These are phyloP conservation scores for Sextonia rubra DNA, from an alignment of 164 flowering plant genomes.

Conservation along the genomic window DNA sequence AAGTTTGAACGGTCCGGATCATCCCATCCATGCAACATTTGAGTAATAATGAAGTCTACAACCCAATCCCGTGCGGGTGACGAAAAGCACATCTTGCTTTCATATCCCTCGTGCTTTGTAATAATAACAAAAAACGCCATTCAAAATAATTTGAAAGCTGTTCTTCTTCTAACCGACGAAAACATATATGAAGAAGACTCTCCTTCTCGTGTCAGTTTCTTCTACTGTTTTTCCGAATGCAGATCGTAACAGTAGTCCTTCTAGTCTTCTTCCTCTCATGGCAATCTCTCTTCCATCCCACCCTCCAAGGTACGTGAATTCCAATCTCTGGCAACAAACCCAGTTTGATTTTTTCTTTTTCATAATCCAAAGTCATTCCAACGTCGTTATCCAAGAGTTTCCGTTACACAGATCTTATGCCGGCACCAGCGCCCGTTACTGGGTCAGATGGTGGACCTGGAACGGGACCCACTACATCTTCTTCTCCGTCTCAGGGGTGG, in stretches of 20 bases:
- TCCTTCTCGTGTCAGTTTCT: not conserved
- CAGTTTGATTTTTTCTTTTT: conserved; percentile 1
- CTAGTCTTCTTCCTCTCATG: conserved; percentile 10
- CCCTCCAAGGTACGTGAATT: conserved; percentile 12
- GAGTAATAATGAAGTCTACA: not conserved
- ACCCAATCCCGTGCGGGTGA: not conserved
- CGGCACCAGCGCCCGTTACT: conserved; percentile 15
- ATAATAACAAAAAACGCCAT: too few relatives aligned
- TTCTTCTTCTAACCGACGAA: not conserved
- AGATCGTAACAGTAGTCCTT: conserved; percentile 8
- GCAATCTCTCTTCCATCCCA: conserved; percentile 1
- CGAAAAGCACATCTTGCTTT: not conserved
- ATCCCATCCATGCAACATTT: too few relatives aligned
- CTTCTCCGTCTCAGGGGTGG: not conserved
- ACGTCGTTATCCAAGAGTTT: not conserved
- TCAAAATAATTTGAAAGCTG: not conserved
- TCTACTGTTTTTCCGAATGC: conserved; percentile 7
- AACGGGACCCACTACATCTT: not conserved
- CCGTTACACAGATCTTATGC: conserved; percentile 8
- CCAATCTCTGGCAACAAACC: not conserved
- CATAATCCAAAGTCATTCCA: too few relatives aligned
- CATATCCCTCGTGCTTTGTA: not conserved
- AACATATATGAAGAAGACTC: not conserved
- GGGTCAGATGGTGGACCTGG: conserved; percentile 1
- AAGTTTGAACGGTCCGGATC: too few relatives aligned